Percentiles rank a stretch among this genome's conserved stretches.
phyloP scores from a whole-genome alignment of 805 yeast genomes.

The Suhomyces sp. region DNA sequence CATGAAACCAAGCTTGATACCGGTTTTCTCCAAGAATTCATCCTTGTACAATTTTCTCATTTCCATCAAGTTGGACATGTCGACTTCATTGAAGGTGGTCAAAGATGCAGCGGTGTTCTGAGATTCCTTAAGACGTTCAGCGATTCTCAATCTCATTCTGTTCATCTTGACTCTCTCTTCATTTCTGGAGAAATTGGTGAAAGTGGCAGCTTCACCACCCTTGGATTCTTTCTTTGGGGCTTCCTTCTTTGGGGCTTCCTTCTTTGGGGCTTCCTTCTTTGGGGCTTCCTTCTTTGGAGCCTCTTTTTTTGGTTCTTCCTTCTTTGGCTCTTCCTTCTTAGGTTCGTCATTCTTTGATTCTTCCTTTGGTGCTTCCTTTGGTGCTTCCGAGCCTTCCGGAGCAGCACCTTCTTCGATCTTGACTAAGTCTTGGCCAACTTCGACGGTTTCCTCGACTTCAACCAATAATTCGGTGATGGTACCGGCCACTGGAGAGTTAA shows the following conservation, averaged over 20 bases:
- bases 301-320: constrained; percentile 21
- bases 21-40: constrained; percentile 89
- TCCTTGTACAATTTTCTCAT: constrained; percentile 97
- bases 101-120: constrained; percentile 98
- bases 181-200: constrained; percentile 64
- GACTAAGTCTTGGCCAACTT: constrained; percentile 90
- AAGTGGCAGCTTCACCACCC: constrained; percentile 29
- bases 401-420: constrained; percentile 79
- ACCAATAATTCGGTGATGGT: constrained; percentile 81
- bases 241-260: constrained; percentile 35
- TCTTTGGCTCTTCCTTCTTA: constrained; percentile 12
- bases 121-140: constrained; percentile 98
- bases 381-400: constrained; percentile 52
- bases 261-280: constrained; percentile 30
- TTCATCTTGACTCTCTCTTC: constrained; percentile 97
- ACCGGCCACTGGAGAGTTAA: constrained; percentile 91
- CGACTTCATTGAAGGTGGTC: constrained; percentile 97
- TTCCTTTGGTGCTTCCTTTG: constrained; percentile 16
- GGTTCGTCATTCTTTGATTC: constrained; percentile 26
- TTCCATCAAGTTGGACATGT: constrained; percentile 87
- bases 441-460: constrained; percentile 85
- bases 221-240: constrained; percentile 14
- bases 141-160: constrained; percentile 98
- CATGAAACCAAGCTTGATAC: constrained; percentile 97
- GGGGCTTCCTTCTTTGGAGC: constrained; percentile 33